Evolutionary conservation across 2,329 filamentous ascomycete genomes (phyloP), one percentile per base, ranked within the genome.

Genomic region (Pyrenophora graminea): DNA sequence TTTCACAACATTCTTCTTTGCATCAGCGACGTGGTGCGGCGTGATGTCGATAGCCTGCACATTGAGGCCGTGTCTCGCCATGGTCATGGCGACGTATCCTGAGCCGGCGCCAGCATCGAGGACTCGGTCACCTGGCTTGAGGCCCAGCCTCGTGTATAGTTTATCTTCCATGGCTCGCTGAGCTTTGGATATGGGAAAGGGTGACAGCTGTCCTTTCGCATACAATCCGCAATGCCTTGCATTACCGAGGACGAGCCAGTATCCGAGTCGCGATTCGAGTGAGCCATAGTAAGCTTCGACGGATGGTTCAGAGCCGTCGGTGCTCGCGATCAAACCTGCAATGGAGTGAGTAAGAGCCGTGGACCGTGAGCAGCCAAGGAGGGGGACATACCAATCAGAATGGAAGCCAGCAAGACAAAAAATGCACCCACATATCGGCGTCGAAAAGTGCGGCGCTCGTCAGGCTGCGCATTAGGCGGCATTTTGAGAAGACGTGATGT

Each of bases 81-180:
- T 71, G 62, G 73, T 71, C 4, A 80, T 67, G 2, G 81, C 80
- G 12, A 83, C 80, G 52, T 78, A 72, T 12, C 76, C 81, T 1
- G 75, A 72, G 1, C 81, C 81, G 54, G 77, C 80, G 12, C 80
- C 80, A 1, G 80, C 80, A 56, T 84, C 81, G 6, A 83, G 70
- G 1, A 82, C 74, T n/a, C 64, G 64, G 0, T 77, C 66, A 10
- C 78, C 78, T 3, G 67, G 15, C 67, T 36, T 37, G 8, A 58
- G 36, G 19, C 19, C 39, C n/a, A 61, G 46, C 15, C 46, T 27
- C 30, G 18, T 62, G 48, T 71, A 69, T 10, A 83, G 64, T 53
- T 77, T 75, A 39, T 80, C 76, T 57, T 83, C 80, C 81, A 83
- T 83, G 12, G 59, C 64, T 23, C 78, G 71, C 39, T 80, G 70